Base-by-base conservation (phyloP, 164 flowering plant genomes). In the Euptelea pleiosperma region DNA sequence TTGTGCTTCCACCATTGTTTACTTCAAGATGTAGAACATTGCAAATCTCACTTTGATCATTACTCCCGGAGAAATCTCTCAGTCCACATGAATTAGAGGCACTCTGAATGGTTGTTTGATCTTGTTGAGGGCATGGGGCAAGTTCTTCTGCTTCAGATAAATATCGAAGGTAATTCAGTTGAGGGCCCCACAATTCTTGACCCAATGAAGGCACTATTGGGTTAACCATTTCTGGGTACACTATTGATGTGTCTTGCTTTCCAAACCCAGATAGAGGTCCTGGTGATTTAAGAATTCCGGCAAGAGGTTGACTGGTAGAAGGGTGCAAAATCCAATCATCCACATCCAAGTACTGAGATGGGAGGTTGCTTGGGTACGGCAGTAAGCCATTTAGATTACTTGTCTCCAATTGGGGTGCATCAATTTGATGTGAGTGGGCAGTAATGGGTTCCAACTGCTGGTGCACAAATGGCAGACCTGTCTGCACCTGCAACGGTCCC, bases 31-130 rank as follows among this genome's bases (percentile, higher is more conserved):
- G 80, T 28, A 74, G 64, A 71, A 79, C 80, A 45, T 80, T 68
- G 56, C 86, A 86, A n/a, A 78, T 70, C 37, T 86, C 91, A 66
- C 86, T 80, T 28, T 75, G 88, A 63, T 71, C 67, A 48, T 73
- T 78, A 68, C 78, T 86, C 52, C 75, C 86, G 14, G 88, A 71
- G 18, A 79, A 34, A 55, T 80, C 86, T 66, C 68, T 82, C 28
- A 76, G 41, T 19, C 78, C 76, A 60, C 46, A 73, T 34, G 80
- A 64, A 62, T 67, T 70, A 49, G 83, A 62, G 35, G 63, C 9
- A 39, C 72, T 29, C n/a, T 67, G 72, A 18, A 62, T 57, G 21
- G 52, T 57, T 31, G 59, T 57, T 1, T 74, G 63, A 33, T 74
- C 80, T 61, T 72, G 75, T 55, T 63, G 83, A 52, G 77, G 52